These are phyloP conservation scores for Xylariaceae sp. DNA, from an alignment of 2,329 filamentous ascomycete genomes.

Conservation along the genomic window DNA sequence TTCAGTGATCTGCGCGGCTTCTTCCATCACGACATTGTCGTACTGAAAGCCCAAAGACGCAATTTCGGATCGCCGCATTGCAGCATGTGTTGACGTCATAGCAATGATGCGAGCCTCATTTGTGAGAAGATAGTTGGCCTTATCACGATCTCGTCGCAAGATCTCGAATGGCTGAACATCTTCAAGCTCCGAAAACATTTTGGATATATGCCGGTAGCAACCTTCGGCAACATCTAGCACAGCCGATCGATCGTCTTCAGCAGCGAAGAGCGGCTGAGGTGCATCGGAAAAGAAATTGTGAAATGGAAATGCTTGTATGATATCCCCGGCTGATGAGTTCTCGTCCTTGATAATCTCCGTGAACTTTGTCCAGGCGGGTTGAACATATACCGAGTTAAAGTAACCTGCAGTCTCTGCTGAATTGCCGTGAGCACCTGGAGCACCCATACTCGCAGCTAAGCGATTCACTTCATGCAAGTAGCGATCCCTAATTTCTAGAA, in stretches of 20 bases:
- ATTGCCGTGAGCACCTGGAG: conserved; percentile 91
- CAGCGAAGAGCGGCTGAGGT: conserved; percentile 82
- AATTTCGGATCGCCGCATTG: conserved; percentile 91
- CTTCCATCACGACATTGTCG: conserved; percentile 97
- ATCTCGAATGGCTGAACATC: conserved; percentile 97
- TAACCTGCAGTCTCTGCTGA: conserved; percentile 97
- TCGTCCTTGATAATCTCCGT: conserved; percentile 66
- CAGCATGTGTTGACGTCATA: conserved; percentile 98
- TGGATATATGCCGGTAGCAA: conserved; percentile 86
- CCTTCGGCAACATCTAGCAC: conserved; percentile 78
- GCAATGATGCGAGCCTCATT: conserved; percentile 97
- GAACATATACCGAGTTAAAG: conserved; percentile 90
- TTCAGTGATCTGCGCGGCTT: conserved; percentile 97
- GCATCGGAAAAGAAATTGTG: conserved; percentile 85
- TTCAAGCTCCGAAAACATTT: conserved; percentile 89
- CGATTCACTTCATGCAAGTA: conserved; percentile 85
- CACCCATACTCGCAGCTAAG: conserved; percentile 81
- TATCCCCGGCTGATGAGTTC: conserved; percentile 62
- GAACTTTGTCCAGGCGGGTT: conserved; percentile 88
- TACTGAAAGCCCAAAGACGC: conserved; percentile 93
- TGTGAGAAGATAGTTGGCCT: conserved; percentile 92
- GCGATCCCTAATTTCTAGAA: conserved; percentile 82
- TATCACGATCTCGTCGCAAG: conserved; percentile 84
- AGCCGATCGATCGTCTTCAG: conserved; percentile 67
- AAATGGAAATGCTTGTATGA: conserved; percentile 83